Evolutionary conservation across 208 protist species (phyloP), one percentile per base, ranked within the genome.

Genomic region (Crithidia fasciculata): DNA sequence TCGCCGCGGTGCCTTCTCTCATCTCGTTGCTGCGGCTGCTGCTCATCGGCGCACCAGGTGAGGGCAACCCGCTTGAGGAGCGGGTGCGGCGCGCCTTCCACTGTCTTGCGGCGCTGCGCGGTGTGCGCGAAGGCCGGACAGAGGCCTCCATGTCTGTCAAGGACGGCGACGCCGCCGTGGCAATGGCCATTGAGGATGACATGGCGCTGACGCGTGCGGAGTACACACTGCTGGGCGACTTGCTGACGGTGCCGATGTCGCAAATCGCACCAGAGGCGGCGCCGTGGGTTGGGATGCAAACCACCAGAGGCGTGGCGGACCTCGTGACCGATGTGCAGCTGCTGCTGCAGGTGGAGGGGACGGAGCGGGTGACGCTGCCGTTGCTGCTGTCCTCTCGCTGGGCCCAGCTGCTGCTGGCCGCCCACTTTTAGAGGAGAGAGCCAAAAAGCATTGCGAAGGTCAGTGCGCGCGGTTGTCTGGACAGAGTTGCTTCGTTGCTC

Each of bases 381-480:
- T 58, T 90, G 0, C 74, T 95, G 5, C 68, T 92, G 16, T 78
- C 91, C 62, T 93, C 91, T 19, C 88, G 91, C 56, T 95, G 91
- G 91, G 88, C 87, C 2, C 70, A 58, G 6, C 54, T 78, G 0
- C 50, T 95, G 50, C 61, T 89, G 16, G 66, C 49, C 10, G 72
- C 73, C 8, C 78, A 88, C 59, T 81, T 84, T 56, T 83, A 57
- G 16, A 19, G 13, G 55, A 69, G 28, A 18, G 49, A 39, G n/a
- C 5, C 5, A 56, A 18, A 56, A 56, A 19, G 52, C 52, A 19
- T 19, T 28, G 19, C 52, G 16, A 56, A 6, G n/a, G 7, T 19
- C 28, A 28, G 28, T 28, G 28, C 28, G 28, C 28, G 52, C 52
- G 15, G 16, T 19, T 56, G 12, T 56, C 19, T 18, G 19, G 19